Evolutionary conservation across 2,329 filamentous ascomycete genomes (phyloP).

Genomic region (Esteya vermicola): DNA sequence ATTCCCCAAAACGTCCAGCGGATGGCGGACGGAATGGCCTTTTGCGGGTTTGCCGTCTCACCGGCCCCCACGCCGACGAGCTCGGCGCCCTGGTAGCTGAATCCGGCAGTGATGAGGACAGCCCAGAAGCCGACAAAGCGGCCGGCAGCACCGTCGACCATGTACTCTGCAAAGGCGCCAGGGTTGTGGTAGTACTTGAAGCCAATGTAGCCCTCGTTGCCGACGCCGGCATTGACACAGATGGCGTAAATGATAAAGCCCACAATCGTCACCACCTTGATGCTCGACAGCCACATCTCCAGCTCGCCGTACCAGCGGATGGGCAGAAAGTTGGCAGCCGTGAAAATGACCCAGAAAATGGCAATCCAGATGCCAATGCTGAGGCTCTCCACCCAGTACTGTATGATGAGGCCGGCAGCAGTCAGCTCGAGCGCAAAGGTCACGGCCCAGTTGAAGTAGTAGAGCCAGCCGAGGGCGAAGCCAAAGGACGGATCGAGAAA

Average conservation of each 20-base stretch:
- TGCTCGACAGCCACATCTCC: slow-evolving; percentile 64
- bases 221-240: slow-evolving; percentile 58
- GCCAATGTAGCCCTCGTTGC: slow-evolving; percentile 55
- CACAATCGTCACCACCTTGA: slow-evolving; percentile 63
- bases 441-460: slow-evolving; percentile 52
- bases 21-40: slow-evolving; percentile 58
- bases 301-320: slow-evolving; percentile 61
- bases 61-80: slow-evolving; percentile 67
- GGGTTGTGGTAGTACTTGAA: slow-evolving; percentile 58
- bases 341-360: slow-evolving; percentile 60
- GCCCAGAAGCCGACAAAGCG: slow-evolving; percentile 59
- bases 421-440: slow-evolving; percentile 51
- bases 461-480: slow-evolving; percentile 71
- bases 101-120: slow-evolving; percentile 53
- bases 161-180: slow-evolving; percentile 51
- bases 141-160: slow-evolving; percentile 37
- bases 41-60: slow-evolving; percentile 58
- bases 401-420: slow-evolving; percentile 58
- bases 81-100: slow-evolving; percentile 60
- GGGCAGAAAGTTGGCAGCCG: slow-evolving; percentile 54
- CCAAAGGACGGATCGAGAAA: slow-evolving; percentile 60
- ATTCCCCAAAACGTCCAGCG: slow-evolving; percentile 65
- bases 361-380: slow-evolving; percentile 59
- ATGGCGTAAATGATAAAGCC: slow-evolving; percentile 67
- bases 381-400: slow-evolving; percentile 52